These are phyloP conservation scores for Pholiota conissans DNA, from an alignment of 768 basidiomycete genomes.

Conservation along the genomic window DNA sequence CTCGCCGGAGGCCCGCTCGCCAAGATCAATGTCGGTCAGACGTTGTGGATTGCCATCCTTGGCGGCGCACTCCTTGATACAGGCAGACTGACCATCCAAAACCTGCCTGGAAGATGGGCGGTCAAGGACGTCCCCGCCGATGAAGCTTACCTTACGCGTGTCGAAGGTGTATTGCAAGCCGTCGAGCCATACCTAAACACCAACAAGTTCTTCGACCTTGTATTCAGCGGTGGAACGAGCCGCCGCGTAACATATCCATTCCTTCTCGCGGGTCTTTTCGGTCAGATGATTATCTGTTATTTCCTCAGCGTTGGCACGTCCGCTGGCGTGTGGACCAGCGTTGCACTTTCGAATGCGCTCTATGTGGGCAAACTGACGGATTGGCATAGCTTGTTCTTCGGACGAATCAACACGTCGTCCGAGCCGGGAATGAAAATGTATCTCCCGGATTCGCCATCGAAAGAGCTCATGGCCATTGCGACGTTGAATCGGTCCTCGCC, in stretches of 20 bases:
- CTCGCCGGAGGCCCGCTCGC: conserved; percentile 2
- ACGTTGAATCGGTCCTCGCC: conserved; percentile 27
- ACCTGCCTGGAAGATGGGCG: conserved; percentile 23
- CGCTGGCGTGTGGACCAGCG: conserved; percentile 27
- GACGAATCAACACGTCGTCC: conserved; percentile 4
- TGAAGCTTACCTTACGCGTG: conserved; percentile 20
- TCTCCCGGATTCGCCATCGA: conserved; percentile 17
- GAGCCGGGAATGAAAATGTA: conserved; percentile 21
- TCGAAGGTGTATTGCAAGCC: conserved; percentile 17
- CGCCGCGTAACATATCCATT: conserved; percentile 20
- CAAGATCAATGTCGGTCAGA: conserved; percentile 20
- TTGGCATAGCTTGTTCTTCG: conserved; percentile 21
- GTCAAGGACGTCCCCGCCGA: conserved; percentile 16
- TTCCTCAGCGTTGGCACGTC: conserved; percentile 25
- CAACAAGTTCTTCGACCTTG: conserved; percentile 16
- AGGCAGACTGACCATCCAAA: conserved; percentile 26
- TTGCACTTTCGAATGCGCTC: conserved; percentile 24
- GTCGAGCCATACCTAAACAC: conserved; percentile 17
- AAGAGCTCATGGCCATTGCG: conserved; percentile 23
- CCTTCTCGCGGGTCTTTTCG: conserved; percentile 20
- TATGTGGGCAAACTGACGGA: conserved; percentile 21
- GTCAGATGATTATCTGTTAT: conserved; percentile 20
- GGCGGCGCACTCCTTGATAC: conserved; percentile 23
- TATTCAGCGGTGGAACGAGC: conserved; percentile 19
- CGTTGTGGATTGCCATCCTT: conserved; percentile 25